Percentiles rank a stretch among this genome's conserved stretches.
Evolutionary conservation across 2,329 filamentous ascomycete genomes (phyloP).

Genomic region (Colletotrichum viniferum): DNA sequence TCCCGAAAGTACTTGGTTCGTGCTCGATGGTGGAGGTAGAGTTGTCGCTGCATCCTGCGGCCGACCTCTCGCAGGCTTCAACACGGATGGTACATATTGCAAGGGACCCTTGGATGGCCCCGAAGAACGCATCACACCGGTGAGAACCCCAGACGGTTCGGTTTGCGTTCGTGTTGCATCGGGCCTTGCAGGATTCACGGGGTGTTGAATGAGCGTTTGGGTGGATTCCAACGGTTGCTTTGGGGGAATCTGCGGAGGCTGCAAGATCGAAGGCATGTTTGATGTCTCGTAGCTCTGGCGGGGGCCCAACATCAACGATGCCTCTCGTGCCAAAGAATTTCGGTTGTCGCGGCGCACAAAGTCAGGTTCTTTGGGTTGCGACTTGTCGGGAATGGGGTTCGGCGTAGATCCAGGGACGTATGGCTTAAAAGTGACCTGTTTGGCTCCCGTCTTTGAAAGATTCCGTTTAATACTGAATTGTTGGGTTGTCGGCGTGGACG

Average conservation of each 20-base stretch:
- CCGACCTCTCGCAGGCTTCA: slow-evolving; percentile 31
- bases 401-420: slow-evolving; percentile 10
- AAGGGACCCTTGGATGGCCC: background rate
- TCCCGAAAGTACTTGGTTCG: background rate
- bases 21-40: background rate
- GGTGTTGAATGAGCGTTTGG: background rate
- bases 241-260: slow-evolving; percentile 26
- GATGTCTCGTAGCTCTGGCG: slow-evolving; percentile 21
- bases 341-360: slow-evolving; percentile 5
- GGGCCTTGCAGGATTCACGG: background rate
- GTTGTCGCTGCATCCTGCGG: background rate
- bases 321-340: slow-evolving; percentile 29
- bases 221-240: slow-evolving; percentile 11
- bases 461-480: slow-evolving; percentile 16
- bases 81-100: slow-evolving; percentile 30
- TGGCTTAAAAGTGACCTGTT: slow-evolving; percentile 13
- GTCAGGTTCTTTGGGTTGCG: background rate
- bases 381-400: background rate
- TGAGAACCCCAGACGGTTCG: background rate
- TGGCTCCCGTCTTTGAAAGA: slow-evolving; percentile 6
- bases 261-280: slow-evolving; percentile 26
- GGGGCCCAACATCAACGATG: slow-evolving; percentile 26
- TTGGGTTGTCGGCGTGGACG: background rate
- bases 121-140: background rate
- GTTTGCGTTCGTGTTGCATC: background rate